Percentiles rank a stretch among this genome's conserved stretches.
Evolutionary conservation across 345 rosid genomes (phyloP).

Genomic region (Clarkia xantiana): DNA sequence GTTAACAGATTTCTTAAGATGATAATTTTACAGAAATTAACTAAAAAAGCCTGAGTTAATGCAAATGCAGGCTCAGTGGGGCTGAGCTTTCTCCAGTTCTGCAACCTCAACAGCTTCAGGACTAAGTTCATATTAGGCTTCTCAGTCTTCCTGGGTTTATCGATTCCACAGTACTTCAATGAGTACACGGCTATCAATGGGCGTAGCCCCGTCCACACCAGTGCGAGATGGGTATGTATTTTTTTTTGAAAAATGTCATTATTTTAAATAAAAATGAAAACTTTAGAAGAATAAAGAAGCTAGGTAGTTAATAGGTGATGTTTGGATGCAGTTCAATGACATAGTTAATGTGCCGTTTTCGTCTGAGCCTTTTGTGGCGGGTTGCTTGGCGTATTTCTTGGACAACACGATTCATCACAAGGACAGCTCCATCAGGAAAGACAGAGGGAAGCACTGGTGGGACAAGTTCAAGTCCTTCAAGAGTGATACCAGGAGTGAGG

Average conservation of each 20-base stretch:
- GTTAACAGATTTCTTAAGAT: not conserved
- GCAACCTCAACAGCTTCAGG: slow-evolving; percentile 76
- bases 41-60: not conserved
- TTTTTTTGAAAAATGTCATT: not conserved
- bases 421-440: slow-evolving; percentile 48
- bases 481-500: slow-evolving; percentile 87
- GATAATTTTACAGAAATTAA: not conserved
- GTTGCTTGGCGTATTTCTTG: slow-evolving; percentile 57
- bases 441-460: slow-evolving; percentile 89
- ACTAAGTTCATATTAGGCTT: slow-evolving; percentile 66
- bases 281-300: not conserved
- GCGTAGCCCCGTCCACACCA: slow-evolving; percentile 46
- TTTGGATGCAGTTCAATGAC: slow-evolving; percentile 72
- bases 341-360: slow-evolving; percentile 91
- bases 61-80: slow-evolving; percentile 49
- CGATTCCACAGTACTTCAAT: slow-evolving; percentile 77
- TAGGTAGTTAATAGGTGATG: not conserved
- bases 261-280: not conserved
- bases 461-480: slow-evolving; percentile 70
- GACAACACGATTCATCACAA: slow-evolving; percentile 49
- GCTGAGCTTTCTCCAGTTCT: slow-evolving; percentile 72
- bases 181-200: slow-evolving; percentile 43
- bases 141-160: slow-evolving; percentile 76
- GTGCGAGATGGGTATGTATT: slow-evolving; percentile 50
- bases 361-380: slow-evolving; percentile 76